These are phyloP conservation scores for Nowakowskiella sp. DNA, from an alignment of 192 early-diverging fungal genomes.

Conservation along the genomic window DNA sequence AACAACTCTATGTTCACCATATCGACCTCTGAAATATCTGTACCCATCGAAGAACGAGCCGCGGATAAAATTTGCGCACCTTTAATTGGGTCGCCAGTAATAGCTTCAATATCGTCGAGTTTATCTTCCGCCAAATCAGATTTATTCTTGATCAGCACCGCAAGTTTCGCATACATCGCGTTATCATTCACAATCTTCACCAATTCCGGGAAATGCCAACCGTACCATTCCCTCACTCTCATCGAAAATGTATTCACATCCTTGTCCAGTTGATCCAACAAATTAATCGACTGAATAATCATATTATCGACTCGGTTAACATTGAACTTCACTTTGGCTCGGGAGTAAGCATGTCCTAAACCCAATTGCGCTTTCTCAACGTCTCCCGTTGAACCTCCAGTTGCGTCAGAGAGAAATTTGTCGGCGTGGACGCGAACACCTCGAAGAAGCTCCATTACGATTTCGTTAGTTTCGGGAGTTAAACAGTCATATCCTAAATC, in stretches of 20 bases:
- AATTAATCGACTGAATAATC: conserved; percentile 68
- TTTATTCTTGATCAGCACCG: conserved; percentile 91
- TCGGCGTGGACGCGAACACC: conserved; percentile 88
- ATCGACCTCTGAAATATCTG: conserved; percentile 92
- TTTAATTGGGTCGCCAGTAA: conserved; percentile 70
- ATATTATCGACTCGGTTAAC: conserved; percentile 96
- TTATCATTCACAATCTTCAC: conserved; percentile 94
- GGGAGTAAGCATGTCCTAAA: conserved; percentile 95
- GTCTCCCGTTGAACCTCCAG: conserved; percentile 63
- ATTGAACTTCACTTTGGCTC: conserved; percentile 99
- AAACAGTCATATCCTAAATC: conserved; percentile 70
- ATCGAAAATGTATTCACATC: conserved; percentile 98
- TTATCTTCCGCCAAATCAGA: conserved; percentile 66
- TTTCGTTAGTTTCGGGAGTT: conserved; percentile 65
- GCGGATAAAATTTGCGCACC: conserved; percentile 89
- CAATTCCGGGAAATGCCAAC: conserved; percentile 99
- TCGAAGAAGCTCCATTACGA: conserved; percentile 83
- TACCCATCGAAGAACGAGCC: conserved; percentile 94
- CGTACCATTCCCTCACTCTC: conserved; percentile 95
- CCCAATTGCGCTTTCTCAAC: conserved; percentile 90
- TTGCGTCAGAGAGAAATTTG: conserved; percentile 79
- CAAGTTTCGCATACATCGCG: conserved; percentile 81
- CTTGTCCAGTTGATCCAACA: conserved; percentile 99
- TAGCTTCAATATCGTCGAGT: conserved; percentile 69
- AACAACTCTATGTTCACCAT: conserved; percentile 92